Evolutionary conservation across 345 rosid genomes (phyloP).

Genomic region (Schrenkiella parvula): DNA sequence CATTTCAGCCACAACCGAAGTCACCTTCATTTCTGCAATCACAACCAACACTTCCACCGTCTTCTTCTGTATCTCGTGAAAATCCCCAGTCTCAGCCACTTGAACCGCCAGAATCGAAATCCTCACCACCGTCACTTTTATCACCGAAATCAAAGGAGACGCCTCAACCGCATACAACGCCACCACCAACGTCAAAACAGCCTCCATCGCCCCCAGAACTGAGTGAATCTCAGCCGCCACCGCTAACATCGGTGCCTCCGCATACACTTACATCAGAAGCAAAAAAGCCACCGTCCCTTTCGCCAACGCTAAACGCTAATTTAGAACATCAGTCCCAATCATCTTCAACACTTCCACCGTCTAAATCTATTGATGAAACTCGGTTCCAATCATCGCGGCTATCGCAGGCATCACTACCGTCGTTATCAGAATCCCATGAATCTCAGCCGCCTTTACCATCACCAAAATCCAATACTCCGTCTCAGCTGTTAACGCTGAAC

Average conservation of each 20-base stretch:
- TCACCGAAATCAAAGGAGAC: background rate
- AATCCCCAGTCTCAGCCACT: background rate
- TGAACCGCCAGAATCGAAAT: background rate
- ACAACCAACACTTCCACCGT: conserved; percentile 1
- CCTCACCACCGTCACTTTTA: background rate
- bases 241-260: background rate
- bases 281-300: background rate
- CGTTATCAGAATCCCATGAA: background rate
- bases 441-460: background rate
- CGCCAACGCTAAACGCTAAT: background rate
- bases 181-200: background rate
- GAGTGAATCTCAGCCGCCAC: background rate
- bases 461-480: background rate
- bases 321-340: background rate
- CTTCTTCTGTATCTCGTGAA: background rate
- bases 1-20: background rate
- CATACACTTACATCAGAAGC: background rate
- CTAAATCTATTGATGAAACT: conserved; percentile 10
- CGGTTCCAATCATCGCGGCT: background rate
- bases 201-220: background rate
- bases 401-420: background rate
- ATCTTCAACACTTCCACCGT: background rate
- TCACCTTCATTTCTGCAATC: background rate
- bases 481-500: background rate
- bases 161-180: background rate